Evolutionary conservation across 345 rosid species (phyloP).

Genomic region (Capsella bursapastoris): DNA sequence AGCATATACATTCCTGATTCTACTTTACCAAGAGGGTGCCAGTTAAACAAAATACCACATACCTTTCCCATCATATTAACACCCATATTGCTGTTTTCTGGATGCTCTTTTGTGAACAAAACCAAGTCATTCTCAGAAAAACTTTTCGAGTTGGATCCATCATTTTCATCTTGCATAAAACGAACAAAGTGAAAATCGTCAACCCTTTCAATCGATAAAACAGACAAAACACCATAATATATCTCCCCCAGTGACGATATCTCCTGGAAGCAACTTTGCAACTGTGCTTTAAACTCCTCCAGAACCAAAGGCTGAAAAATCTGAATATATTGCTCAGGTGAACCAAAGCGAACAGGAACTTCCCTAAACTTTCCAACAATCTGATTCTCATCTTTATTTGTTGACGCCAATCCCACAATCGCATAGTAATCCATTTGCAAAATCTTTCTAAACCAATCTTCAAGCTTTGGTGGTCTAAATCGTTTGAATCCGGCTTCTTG

Average conservation of each 20-base stretch:
- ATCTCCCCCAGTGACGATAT: conserved; percentile 85
- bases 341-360: conserved; percentile 82
- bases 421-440: conserved; percentile 85
- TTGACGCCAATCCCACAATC: conserved; percentile 63
- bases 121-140: conserved; percentile 89
- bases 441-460: conserved; percentile 93
- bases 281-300: conserved; percentile 98
- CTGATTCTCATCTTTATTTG: conserved; percentile 51
- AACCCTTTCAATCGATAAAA: conserved; percentile 89
- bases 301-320: conserved; percentile 89
- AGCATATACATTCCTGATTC: conserved; percentile 22
- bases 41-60: conserved; percentile 32
- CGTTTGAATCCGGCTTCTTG: conserved; percentile 66
- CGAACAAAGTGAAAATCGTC: conserved; percentile 96
- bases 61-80: conserved; percentile 95
- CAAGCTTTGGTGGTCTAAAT: conserved; percentile 86
- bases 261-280: conserved; percentile 77
- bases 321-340: conserved; percentile 81
- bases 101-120: conserved; percentile 84
- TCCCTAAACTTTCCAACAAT: conserved; percentile 62
- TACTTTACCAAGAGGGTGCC: conserved; percentile 22
- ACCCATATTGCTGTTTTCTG: conserved; percentile 54
- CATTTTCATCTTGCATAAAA: conserved; percentile 78
- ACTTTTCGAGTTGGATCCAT: conserved; percentile 61
- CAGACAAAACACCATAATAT: conserved; percentile 76